These are phyloP conservation scores for Sechiopsis laciniata DNA, from an alignment of 306 rosid genomes.

Conservation along the genomic window DNA sequence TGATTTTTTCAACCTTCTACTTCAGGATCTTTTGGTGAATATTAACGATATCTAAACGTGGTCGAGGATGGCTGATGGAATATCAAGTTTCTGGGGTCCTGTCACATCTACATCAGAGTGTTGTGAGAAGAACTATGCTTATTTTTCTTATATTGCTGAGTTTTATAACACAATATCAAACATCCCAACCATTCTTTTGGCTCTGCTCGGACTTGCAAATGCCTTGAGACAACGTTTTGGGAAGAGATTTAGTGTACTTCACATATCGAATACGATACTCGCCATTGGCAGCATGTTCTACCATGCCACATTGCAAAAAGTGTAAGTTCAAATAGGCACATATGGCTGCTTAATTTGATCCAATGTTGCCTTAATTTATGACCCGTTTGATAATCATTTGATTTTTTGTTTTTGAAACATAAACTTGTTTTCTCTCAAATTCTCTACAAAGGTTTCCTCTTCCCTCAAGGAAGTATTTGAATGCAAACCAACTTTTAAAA, in stretches of 20 bases:
- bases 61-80: constrained; percentile 48
- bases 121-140: constrained; percentile 71
- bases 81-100: constrained; percentile 89
- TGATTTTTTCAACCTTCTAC: constrained; percentile 27
- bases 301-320: constrained; percentile 79
- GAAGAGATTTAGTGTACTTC: constrained; percentile 89
- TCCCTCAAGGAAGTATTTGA: no score
- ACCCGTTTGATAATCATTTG: no score
- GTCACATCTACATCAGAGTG: constrained; percentile 73
- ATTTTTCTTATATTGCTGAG: constrained; percentile 80
- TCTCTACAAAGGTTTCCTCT: no score
- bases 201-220: constrained; percentile 77
- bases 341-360: no score
- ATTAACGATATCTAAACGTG: constrained; percentile 21
- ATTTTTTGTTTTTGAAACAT: no score
- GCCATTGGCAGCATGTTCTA: constrained; percentile 84
- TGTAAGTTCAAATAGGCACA: constrained; percentile 44
- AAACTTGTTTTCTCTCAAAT: no score
- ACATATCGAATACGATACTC: constrained; percentile 71
- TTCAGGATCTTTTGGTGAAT: constrained; percentile 21
- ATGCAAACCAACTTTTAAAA: no score
- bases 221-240: constrained; percentile 77
- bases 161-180: constrained; percentile 80
- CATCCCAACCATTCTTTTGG: constrained; percentile 75
- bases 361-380: background rate